Evolutionary conservation across 345 rosid species (phyloP).

Genomic region (Eucalyptus erythrocorys): DNA sequence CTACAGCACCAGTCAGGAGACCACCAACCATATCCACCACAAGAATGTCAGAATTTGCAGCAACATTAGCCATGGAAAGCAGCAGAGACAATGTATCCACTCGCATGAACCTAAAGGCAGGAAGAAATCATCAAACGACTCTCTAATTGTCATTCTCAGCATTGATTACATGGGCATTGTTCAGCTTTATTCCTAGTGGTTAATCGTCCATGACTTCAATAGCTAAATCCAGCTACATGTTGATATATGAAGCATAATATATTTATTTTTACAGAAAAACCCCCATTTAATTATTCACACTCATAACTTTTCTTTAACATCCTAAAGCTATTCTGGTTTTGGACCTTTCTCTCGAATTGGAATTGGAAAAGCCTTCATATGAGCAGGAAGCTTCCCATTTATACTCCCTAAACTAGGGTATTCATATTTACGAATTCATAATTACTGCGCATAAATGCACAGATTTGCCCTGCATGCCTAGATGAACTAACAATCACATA

Average conservation of each 20-base stretch:
- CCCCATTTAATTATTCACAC: not conserved
- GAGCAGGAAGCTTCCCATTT: not conserved
- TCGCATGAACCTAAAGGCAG: constrained; percentile 49
- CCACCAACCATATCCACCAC: constrained; percentile 93
- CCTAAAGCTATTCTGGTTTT: not conserved
- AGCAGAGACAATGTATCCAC: constrained; percentile 75
- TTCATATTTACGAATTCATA: not conserved
- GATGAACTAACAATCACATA: not conserved
- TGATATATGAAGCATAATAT: not conserved
- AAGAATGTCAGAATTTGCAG: constrained; percentile 68
- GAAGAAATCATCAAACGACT: not conserved
- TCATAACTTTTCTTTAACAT: not conserved
- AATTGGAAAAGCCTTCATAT: not conserved
- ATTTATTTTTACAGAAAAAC: not conserved
- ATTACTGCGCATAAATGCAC: not conserved
- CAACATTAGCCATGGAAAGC: constrained; percentile 80
- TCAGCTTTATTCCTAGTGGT: not conserved
- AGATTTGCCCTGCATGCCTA: not conserved
- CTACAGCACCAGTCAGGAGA: constrained; percentile 89
- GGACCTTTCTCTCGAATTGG: not conserved
- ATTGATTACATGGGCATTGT: not conserved
- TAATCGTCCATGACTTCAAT: not conserved
- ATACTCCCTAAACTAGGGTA: not conserved
- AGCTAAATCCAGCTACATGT: not conserved
- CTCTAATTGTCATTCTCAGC: not conserved